A percentile compares a stretch with the other conserved stretches of the same genome.
Conservation (phyloP, 2,329 filamentous ascomycete species). For the Lecanosticta acicola region DNA sequence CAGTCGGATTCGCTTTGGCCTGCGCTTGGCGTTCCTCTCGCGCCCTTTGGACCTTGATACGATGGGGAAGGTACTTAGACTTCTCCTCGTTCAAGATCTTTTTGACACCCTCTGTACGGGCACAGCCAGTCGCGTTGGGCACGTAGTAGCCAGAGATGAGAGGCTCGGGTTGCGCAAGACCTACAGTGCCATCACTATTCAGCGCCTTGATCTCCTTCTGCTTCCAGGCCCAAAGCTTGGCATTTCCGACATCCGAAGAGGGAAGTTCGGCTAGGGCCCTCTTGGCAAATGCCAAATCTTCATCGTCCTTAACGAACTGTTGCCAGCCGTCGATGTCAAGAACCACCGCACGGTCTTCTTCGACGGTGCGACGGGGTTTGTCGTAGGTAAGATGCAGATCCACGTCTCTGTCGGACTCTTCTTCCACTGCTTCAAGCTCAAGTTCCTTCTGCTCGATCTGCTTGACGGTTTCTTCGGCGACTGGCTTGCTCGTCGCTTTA, state of each 20-base stretch:
- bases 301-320: conserved; percentile 61
- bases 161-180: conserved; percentile 48
- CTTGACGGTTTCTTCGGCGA: conserved; percentile 33
- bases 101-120: conserved; percentile 86
- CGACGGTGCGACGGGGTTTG: conserved; percentile 57
- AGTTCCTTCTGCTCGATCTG: conserved; percentile 32
- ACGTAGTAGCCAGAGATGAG: conserved; percentile 70
- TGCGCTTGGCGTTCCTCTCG: conserved; percentile 84
- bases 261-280: conserved; percentile 45
- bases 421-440: conserved; percentile 45
- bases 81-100: conserved; percentile 97
- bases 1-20: conserved; percentile 58
- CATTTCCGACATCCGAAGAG: conserved; percentile 50
- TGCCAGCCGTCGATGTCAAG: conserved; percentile 69
- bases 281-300: conserved; percentile 56
- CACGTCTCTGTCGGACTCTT: conserved; percentile 48
- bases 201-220: conserved; percentile 67
- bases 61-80: conserved; percentile 94
- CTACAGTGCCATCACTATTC: conserved; percentile 53
- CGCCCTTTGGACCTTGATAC: conserved; percentile 89
- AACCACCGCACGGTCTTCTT: conserved; percentile 58
- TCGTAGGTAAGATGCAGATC: conserved; percentile 57
- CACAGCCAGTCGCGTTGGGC: conserved; percentile 75
- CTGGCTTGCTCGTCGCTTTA: conserved; percentile 25
- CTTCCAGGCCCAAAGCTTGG: conserved; percentile 62